phyloP scores from a whole-genome alignment of 1,284 basidiomycete genomes.

The Schizophyllum commune region DNA sequence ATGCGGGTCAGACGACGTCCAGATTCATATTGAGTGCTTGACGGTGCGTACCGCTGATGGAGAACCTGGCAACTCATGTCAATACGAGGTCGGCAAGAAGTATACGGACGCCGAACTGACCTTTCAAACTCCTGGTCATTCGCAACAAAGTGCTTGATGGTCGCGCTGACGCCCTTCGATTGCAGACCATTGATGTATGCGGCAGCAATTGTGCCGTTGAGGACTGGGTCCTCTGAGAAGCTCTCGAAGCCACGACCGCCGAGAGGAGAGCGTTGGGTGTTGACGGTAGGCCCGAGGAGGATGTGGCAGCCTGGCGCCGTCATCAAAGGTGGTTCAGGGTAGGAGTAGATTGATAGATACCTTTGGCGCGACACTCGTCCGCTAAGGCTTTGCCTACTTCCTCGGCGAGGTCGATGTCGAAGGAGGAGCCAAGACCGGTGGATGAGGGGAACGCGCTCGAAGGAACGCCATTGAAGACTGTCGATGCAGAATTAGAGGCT shows the following conservation, averaged over 20 bases:
- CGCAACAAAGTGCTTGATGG: slow-evolving; percentile 39
- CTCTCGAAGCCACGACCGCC: slow-evolving; percentile 46
- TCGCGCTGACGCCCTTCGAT: slow-evolving; percentile 38
- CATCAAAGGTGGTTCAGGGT: background rate
- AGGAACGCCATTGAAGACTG: slow-evolving; percentile 42
- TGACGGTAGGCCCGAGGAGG: slow-evolving; percentile 45
- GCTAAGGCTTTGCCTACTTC: slow-evolving; percentile 37
- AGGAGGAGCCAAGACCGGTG: slow-evolving; percentile 41
- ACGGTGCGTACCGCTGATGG: slow-evolving; percentile 35
- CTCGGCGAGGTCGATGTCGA: slow-evolving; percentile 36
- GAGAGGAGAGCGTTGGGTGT: slow-evolving; percentile 43
- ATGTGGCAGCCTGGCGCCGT: slow-evolving; percentile 28
- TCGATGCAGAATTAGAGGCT: background rate
- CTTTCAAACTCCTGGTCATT: slow-evolving; percentile 38
- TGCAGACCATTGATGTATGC: slow-evolving; percentile 49
- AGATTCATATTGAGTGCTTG: slow-evolving; percentile 3
- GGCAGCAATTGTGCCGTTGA: slow-evolving; percentile 37
- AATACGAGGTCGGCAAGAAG: background rate
- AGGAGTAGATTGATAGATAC: slow-evolving; percentile 15
- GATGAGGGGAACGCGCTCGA: slow-evolving; percentile 42
- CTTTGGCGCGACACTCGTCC: slow-evolving; percentile 37
- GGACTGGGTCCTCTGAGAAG: slow-evolving; percentile 38
- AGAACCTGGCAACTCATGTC: slow-evolving; percentile 25
- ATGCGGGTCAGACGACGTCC: background rate
- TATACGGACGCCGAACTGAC: slow-evolving; percentile 13